Base-by-base conservation (phyloP, 1,284 basidiomycete species). In the Cryptococcus maquisensis region DNA sequence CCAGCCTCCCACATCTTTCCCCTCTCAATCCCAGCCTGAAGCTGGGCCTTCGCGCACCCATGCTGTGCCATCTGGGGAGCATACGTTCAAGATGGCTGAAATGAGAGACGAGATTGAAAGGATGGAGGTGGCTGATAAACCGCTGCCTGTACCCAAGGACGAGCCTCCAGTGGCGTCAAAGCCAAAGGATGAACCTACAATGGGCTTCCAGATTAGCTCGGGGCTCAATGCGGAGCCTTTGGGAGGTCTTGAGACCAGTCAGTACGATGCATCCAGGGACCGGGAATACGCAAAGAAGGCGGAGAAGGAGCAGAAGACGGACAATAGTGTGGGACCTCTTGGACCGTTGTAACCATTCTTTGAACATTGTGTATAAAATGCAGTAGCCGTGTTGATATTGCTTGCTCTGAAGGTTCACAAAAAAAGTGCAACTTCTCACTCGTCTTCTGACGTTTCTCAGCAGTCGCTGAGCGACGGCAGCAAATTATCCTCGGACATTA, bases 1-100 rank as follows among this genome's bases (percentile, higher is more conserved):
- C 71, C 82, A 80, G 47, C 56, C 61, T 4, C 65, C 65, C 12
- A 46, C 46, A 20, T 61, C 60, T 18, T 51, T 46, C 35, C 59
- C 61, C 18, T 46, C 50, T 10, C 49, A 49, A 32, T 54, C 61
- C 42, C 59, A 18, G 54, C 59, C 3, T 40, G 59, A 16, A 51
- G 49, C 36, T 47, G 28, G 42, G 21, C 46, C 49, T 24, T n/a
- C 26, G 16, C 18, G 32, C 26, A 20, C 16, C 6, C 40, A 40
- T 10, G 36, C 47, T 12, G 47, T n/a, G 10, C 35, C 47, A 20
- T 36, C 52, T 20, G 20, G 18, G 28, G 21, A 16, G 13, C 46
- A 26, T 32, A 23, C 32, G 20, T 53, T 56, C 38, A 21, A 23
- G 7, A 47, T 64, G 56, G 56, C 50, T 4, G 54, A 55, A 9